Evolutionary conservation across 2,329 filamentous ascomycete genomes (phyloP), one percentile per base, ranked within the genome.

Genomic region (Apiospora hydei): DNA sequence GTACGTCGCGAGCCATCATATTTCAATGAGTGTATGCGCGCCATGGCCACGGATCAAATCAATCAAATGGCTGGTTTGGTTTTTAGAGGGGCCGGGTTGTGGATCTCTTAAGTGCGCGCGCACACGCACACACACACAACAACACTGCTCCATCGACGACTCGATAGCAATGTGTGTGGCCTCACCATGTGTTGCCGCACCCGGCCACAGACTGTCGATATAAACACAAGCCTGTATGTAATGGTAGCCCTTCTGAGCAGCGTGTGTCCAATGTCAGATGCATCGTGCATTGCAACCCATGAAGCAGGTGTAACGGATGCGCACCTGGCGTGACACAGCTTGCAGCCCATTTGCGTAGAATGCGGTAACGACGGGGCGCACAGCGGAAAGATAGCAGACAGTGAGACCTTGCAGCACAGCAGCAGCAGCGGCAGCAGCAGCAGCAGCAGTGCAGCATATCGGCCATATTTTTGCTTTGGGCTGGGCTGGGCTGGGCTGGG

Each of bases 271-370:
- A 75, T 74, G 70, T 73, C 74, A 77, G 73, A 75, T 72, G 75
- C 73, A 75, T 76, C 76, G 74, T 76, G 73, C 74, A 78, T 77
- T 74, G 49, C 72, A 76, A 79, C 76, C 74, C 76, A 77, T 77
- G 73, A 78, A 77, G 76, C 72, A 77, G 71, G 75, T 77, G 76
- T 77, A 77, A 75, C 76, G 72, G 72, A 74, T 71, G 69, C 75
- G 74, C 74, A 72, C 76, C 72, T 77, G 73, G 73, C 69, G 73
- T 76, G 73, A 72, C 69, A 76, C 75, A 73, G 30, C 66, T 68
- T 68, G 41, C 44, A 68, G 66, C 41, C 41, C 30, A 41, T 64
- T 41, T 30, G 57, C 57, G 34, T 24, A 64, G 57, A 14, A 64
- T 64, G 57, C 57, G 57, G 57, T 64, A 64, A 64, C 57, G 57